Percentiles rank a stretch among this genome's conserved stretches.
These are phyloP conservation scores for Chaetomium olivaceum DNA, from an alignment of 2,329 filamentous ascomycete genomes.

Conservation along the genomic window DNA sequence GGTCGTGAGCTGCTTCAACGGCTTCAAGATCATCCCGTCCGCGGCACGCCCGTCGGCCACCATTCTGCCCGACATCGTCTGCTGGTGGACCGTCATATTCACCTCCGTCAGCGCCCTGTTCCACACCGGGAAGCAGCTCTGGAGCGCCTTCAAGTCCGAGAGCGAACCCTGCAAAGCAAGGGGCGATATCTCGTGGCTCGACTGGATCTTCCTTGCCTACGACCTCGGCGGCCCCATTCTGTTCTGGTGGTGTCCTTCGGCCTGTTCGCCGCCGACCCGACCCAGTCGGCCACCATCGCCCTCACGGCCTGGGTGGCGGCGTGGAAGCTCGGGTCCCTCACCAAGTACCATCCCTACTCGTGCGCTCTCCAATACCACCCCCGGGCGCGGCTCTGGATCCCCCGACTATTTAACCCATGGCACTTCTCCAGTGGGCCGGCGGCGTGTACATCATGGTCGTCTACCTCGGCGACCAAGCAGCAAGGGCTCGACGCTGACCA, in stretches of 20 bases:
- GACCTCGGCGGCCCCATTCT: not conserved
- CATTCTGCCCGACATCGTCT: slow-evolving; percentile 1
- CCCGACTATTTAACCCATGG: not conserved
- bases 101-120: not conserved
- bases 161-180: not conserved
- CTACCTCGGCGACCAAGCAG: not conserved
- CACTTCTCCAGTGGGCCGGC: not conserved
- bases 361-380: not conserved
- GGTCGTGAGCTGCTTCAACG: not conserved
- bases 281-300: not conserved
- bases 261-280: not conserved
- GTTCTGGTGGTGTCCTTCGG: not conserved
- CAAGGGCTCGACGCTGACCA: not conserved
- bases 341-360: not conserved
- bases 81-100: not conserved
- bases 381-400: not conserved
- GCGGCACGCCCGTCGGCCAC: not conserved
- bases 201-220: not conserved
- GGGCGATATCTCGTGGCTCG: not conserved
- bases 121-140: not conserved
- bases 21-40: not conserved
- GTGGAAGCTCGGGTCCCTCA: not conserved
- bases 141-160: not conserved
- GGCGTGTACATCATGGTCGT: slow-evolving; percentile 3
- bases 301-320: slow-evolving; percentile 1